Evolutionary conservation across 2,329 filamentous ascomycete genomes (phyloP), one percentile per base, ranked within the genome.

Genomic region (Botrytis deweyae): DNA sequence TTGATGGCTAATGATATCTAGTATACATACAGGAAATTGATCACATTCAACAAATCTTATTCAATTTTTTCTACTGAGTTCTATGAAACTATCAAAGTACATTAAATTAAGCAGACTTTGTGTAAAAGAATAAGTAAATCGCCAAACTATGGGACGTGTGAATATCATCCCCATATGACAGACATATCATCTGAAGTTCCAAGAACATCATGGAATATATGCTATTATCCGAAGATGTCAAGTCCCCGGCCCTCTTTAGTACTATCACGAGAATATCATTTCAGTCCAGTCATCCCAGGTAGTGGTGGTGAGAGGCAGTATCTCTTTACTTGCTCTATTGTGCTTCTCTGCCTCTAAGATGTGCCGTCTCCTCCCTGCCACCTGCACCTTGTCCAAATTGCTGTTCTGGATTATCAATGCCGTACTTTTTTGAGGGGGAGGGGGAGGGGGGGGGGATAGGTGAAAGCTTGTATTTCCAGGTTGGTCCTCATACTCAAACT

Each of bases 21-120:
- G 22, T 12, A 1, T 1, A 49, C 4, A 25, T 2, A 4, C 4
- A 25, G 46, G 22, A 25, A 2, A 25, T 49, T 2, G 22, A 2
- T 12, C 4, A 12, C 22, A 25, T 25, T 1, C 46, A 25, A 4
- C 9, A 5, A 4, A 25, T 49, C 4, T 49, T 0, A 1, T 25
- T 49, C 22, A 25, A 49, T 25, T 12, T 12, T 5, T 25, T 2
- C 5, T 12, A 25, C 5, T 25, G 10, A 25, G 4, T 49, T 25
- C 46, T 25, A 49, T 6, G 22, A 1, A 25, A 25, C 9, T 4
- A 25, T 49, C 4, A 46, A 8, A 46, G 18, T 46, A 46, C 33
- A 10, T 16, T 22, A 49, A 20, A 49, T 49, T 4, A 12, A 49
- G 46, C 9, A 49, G 46, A 3, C 25, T 3, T 29, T 16, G 49